These are phyloP conservation scores for Alternaria alternata DNA, from an alignment of 2,329 filamentous ascomycete species.

Conservation along the genomic window DNA sequence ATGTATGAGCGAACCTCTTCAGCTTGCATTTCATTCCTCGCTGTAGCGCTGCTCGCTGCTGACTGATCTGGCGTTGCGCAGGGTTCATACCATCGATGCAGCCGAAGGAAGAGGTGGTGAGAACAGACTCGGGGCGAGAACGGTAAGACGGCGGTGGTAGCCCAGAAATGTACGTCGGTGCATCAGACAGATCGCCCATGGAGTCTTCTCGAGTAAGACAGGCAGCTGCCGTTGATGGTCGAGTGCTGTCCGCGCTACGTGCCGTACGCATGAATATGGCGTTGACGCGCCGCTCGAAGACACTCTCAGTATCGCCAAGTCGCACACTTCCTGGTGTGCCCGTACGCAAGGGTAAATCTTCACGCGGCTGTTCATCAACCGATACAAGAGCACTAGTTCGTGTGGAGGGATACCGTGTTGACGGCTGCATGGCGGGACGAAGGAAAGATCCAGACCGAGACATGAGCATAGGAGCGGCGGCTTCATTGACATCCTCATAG, in stretches of 20 bases:
- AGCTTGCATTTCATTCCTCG: constrained; percentile 39
- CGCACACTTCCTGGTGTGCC: constrained; percentile 22
- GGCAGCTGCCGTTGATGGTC: constrained; percentile 26
- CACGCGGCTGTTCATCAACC: constrained; percentile 4
- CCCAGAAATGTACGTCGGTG: constrained; percentile 45
- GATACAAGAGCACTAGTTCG: constrained; percentile 8
- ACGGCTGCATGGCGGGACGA: constrained; percentile 9
- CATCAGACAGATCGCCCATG: constrained; percentile 43
- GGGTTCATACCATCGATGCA: constrained; percentile 46
- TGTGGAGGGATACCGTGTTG: constrained; percentile 12
- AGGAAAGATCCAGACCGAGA: constrained; percentile 20
- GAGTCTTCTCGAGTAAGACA: constrained; percentile 37
- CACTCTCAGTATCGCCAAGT: constrained; percentile 21
- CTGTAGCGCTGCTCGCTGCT: constrained; percentile 31
- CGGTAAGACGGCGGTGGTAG: constrained; percentile 45
- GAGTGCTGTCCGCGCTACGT: constrained; percentile 19
- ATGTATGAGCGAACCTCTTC: constrained; percentile 38
- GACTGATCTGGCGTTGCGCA: constrained; percentile 37
- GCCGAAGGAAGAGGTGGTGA: constrained; percentile 47
- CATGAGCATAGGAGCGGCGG: constrained; percentile 11
- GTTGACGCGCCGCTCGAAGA: constrained; percentile 28
- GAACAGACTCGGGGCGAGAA: constrained; percentile 40
- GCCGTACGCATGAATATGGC: constrained; percentile 18
- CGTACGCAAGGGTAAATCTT: constrained; percentile 10
- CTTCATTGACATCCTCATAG: constrained; percentile 21